Conservation (phyloP, 2,329 filamentous ascomycete genomes). For the Hypoxylon sp. region DNA sequence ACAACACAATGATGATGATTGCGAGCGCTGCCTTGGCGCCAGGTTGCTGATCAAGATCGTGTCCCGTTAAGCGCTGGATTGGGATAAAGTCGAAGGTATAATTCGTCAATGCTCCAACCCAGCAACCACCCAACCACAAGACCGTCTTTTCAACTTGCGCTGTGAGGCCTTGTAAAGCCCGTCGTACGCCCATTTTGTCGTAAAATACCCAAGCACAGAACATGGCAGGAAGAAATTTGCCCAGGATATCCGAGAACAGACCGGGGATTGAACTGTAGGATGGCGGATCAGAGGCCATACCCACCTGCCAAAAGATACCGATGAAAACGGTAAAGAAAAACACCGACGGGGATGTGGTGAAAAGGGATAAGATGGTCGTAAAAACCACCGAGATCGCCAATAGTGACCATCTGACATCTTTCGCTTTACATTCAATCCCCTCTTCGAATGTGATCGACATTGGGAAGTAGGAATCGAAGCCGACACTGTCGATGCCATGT, state of each 20-base stretch:
- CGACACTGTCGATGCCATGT: constrained; percentile 82
- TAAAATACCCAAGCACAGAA: constrained; percentile 93
- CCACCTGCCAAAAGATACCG: constrained; percentile 90
- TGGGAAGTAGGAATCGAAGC: constrained; percentile 91
- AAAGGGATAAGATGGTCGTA: constrained; percentile 82
- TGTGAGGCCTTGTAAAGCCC: constrained; percentile 78
- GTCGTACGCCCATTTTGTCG: constrained; percentile 82
- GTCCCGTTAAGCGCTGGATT: constrained; percentile 89
- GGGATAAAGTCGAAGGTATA: constrained; percentile 96
- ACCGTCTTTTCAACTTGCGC: constrained; percentile 92
- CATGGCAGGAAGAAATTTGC: constrained; percentile 86
- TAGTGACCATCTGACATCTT: constrained; percentile 86
- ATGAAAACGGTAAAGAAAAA: constrained; percentile 90
- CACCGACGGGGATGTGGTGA: constrained; percentile 81
- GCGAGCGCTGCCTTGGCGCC: constrained; percentile 88
- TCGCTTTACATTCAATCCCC: constrained; percentile 75
- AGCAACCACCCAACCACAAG: constrained; percentile 90
- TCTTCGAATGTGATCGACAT: constrained; percentile 84
- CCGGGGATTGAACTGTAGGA: constrained; percentile 75
- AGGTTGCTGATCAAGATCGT: constrained; percentile 90
- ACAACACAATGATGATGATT: constrained; percentile 79
- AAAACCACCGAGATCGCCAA: constrained; percentile 86
- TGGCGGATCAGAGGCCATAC: constrained; percentile 90
- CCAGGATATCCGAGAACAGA: constrained; percentile 82
- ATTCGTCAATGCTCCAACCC: constrained; percentile 93